Percentiles rank a stretch among this genome's conserved stretches.
phyloP scores from a whole-genome alignment of 306 rosid genomes.

The Coriaria nepalensis region DNA sequence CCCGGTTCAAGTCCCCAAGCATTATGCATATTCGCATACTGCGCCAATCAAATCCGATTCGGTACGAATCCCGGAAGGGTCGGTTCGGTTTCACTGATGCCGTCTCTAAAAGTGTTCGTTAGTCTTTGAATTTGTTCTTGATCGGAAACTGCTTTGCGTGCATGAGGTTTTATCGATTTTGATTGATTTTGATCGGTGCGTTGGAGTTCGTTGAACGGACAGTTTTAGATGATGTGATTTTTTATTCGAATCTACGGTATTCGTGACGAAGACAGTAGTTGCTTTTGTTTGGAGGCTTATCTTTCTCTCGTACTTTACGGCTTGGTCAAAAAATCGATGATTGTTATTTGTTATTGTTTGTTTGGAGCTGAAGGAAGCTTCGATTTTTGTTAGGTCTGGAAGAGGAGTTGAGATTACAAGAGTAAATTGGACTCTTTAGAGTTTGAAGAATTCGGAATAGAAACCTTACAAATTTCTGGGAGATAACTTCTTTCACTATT shows the following conservation, averaged over 20 bases:
- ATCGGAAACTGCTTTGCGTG: too few species aligned
- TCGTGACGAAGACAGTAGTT: not conserved
- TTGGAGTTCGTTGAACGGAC: not conserved
- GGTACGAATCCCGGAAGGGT: slow-evolving; percentile 3
- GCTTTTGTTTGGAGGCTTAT: not conserved
- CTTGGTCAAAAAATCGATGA: not conserved
- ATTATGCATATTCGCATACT: not conserved
- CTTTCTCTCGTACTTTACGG: not conserved
- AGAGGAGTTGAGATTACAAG: slow-evolving; percentile 5
- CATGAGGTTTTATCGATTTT: too few species aligned
- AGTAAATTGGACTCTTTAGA: not conserved
- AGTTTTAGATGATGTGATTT: not conserved
- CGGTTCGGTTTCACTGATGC: slow-evolving; percentile 5
- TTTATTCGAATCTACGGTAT: slow-evolving; percentile 6
- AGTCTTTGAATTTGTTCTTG: not conserved
- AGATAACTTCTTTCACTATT: not conserved
- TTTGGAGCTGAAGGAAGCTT: slow-evolving; percentile 11
- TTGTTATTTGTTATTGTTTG: not conserved
- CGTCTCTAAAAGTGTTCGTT: slow-evolving; percentile 4
- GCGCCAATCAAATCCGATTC: slow-evolving; percentile 8
- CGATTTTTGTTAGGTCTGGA: slow-evolving; percentile 4
- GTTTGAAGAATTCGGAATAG: slow-evolving; percentile 1
- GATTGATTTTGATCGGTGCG: too few species aligned
- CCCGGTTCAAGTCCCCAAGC: not conserved
- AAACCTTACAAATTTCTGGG: not conserved